Percentiles rank a stretch among this genome's conserved stretches.
These are phyloP conservation scores for Sclerotinia nivalis DNA, from an alignment of 2,329 filamentous ascomycete species.

Conservation along the genomic window DNA sequence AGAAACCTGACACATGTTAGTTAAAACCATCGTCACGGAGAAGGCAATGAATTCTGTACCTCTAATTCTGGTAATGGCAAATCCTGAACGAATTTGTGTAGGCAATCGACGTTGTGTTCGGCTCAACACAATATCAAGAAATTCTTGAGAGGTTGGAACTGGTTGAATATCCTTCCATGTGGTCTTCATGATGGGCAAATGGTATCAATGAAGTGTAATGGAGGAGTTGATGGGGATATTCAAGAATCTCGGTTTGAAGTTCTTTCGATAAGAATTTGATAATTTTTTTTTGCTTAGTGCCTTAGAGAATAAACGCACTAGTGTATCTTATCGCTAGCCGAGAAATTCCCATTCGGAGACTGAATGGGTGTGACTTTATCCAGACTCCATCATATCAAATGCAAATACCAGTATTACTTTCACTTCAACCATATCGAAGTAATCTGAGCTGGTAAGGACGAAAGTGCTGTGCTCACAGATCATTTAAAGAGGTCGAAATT, in stretches of 20 bases:
- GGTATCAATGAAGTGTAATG: constrained; percentile 17
- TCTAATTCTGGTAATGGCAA: constrained; percentile 92
- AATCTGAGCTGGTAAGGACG: not conserved
- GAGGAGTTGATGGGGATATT: constrained; percentile 14
- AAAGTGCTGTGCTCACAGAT: not conserved
- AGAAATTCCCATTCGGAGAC: not conserved
- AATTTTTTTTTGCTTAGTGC: constrained; percentile 23
- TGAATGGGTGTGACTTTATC: not conserved
- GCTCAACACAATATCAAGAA: constrained; percentile 94
- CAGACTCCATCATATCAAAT: not conserved
- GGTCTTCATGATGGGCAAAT: constrained; percentile 55
- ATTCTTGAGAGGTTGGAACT: constrained; percentile 90
- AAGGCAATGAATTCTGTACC: constrained; percentile 42
- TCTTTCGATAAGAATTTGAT: constrained; percentile 26
- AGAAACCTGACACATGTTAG: constrained; percentile 66
- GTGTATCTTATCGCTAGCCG: constrained; percentile 26
- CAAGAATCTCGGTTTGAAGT: constrained; percentile 24
- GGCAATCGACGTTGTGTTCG: constrained; percentile 90
- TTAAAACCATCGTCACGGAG: not conserved
- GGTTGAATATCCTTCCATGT: constrained; percentile 79
- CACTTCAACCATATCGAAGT: not conserved
- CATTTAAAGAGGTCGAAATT: not conserved
- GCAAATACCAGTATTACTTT: not conserved
- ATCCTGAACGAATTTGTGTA: constrained; percentile 92
- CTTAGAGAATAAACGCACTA: constrained; percentile 20